Conservation (phyloP, 305 asterid genomes). For the Ajuga reptans region DNA sequence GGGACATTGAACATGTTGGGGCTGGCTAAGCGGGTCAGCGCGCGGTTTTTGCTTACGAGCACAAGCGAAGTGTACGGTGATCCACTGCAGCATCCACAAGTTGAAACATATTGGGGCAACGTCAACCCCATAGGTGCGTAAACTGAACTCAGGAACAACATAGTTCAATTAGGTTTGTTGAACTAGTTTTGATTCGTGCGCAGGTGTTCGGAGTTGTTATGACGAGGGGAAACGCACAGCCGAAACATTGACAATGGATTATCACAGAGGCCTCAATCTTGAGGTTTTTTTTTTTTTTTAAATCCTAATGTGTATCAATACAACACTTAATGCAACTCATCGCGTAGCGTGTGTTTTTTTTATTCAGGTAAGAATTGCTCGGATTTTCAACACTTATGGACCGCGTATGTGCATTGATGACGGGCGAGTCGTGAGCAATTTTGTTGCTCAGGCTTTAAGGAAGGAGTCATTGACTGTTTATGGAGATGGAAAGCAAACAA, state of each 20-base stretch:
- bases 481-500: constrained; percentile 91
- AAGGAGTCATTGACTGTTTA: constrained; percentile 75
- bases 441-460: constrained; percentile 84
- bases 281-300: constrained; percentile 39
- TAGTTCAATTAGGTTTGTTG: neutral
- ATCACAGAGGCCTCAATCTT: constrained; percentile 71
- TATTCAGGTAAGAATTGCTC: constrained; percentile 65
- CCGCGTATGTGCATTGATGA: constrained; percentile 89
- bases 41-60: constrained; percentile 73
- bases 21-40: constrained; percentile 72
- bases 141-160: neutral
- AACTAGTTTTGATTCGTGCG: neutral
- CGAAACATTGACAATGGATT: constrained; percentile 81
- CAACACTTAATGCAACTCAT: neutral
- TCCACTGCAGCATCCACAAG: constrained; percentile 81
- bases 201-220: constrained; percentile 89
- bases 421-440: constrained; percentile 87
- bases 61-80: constrained; percentile 91
- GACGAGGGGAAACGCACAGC: constrained; percentile 88
- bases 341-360: neutral
- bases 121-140: constrained; percentile 80
- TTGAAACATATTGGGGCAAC: constrained; percentile 84
- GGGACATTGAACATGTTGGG: constrained; percentile 92
- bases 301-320: neutral
- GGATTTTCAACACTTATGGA: constrained; percentile 87